These are phyloP conservation scores for Meyerozyma smithsonii DNA, from an alignment of 1,139 yeast species.

Conservation along the genomic window DNA sequence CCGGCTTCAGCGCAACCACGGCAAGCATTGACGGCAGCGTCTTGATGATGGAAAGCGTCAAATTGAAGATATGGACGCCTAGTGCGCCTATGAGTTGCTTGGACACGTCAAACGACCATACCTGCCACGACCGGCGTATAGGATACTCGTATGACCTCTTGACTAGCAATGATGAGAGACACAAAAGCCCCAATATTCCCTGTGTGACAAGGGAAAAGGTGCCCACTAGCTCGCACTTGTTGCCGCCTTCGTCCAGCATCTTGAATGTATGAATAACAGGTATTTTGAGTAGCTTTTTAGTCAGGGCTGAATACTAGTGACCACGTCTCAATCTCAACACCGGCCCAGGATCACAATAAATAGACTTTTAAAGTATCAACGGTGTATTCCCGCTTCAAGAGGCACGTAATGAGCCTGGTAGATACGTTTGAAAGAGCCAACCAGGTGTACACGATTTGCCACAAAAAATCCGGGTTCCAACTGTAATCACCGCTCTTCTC, in stretches of 20 bases:
- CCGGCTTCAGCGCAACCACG: constrained; percentile 3
- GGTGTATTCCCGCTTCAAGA: no score
- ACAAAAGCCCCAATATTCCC: constrained; percentile 64
- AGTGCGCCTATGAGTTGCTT: constrained; percentile 87
- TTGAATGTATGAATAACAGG: not conserved
- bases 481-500: not conserved
- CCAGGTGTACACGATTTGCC: not conserved
- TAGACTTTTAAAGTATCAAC: no score
- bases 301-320: no score
- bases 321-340: not conserved
- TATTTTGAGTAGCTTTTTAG: not conserved
- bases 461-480: no score
- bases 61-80: constrained; percentile 76
- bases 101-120: constrained; percentile 87
- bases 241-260: not conserved
- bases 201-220: constrained; percentile 69
- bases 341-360: not conserved
- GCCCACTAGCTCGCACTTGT: constrained; percentile 61
- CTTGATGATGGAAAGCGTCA: constrained; percentile 64
- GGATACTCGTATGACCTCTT: constrained; percentile 81
- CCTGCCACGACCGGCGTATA: constrained; percentile 72
- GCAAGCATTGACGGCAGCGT: constrained; percentile 9
- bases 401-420: no score
- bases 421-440: no score
- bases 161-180: constrained; percentile 66